phyloP scores from a whole-genome alignment of 352 stramenopile species.

The Globisporangium nodosum region DNA sequence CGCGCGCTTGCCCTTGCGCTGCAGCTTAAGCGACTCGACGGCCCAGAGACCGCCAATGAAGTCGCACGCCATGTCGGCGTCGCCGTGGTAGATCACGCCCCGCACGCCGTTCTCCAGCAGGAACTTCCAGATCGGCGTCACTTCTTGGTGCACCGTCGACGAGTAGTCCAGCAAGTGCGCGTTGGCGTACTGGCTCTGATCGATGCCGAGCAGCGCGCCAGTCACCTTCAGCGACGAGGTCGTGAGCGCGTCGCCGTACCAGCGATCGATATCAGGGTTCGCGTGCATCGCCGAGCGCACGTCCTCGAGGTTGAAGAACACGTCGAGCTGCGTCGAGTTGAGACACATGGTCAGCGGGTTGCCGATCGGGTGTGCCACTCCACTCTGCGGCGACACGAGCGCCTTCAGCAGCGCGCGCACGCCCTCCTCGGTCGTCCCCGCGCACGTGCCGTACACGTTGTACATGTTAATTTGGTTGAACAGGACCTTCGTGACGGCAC shows the following conservation, averaged over 20 bases:
- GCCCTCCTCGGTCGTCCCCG: constrained; percentile 37
- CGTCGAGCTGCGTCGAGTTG: constrained; percentile 39
- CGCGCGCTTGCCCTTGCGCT: constrained; percentile 26
- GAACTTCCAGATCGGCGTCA: constrained; percentile 56
- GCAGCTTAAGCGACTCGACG: constrained; percentile 56
- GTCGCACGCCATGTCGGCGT: constrained; percentile 65
- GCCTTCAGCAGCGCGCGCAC: constrained; percentile 38
- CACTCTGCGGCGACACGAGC: constrained; percentile 33
- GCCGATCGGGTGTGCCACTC: constrained; percentile 52
- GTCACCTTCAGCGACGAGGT: constrained; percentile 31
- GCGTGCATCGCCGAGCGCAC: constrained; percentile 83
- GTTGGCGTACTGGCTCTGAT: constrained; percentile 22
- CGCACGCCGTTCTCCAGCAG: constrained; percentile 37
- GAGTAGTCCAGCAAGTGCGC: constrained; percentile 48
- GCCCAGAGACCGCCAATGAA: constrained; percentile 64
- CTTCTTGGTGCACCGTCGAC: constrained; percentile 29
- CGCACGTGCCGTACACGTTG: constrained; percentile 57
- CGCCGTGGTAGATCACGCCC: constrained; percentile 73
- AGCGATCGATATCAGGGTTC: constrained; percentile 31
- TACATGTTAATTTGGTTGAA: constrained; percentile 58
- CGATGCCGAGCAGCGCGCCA: constrained; percentile 28
- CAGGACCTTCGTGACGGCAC: constrained; percentile 28
- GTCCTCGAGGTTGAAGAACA: constrained; percentile 63
- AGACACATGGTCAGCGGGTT: constrained; percentile 72
- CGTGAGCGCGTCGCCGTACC: constrained; percentile 41